These are phyloP conservation scores for Podaxis pistillaris DNA, from an alignment of 768 basidiomycete species.

Conservation along the genomic window DNA sequence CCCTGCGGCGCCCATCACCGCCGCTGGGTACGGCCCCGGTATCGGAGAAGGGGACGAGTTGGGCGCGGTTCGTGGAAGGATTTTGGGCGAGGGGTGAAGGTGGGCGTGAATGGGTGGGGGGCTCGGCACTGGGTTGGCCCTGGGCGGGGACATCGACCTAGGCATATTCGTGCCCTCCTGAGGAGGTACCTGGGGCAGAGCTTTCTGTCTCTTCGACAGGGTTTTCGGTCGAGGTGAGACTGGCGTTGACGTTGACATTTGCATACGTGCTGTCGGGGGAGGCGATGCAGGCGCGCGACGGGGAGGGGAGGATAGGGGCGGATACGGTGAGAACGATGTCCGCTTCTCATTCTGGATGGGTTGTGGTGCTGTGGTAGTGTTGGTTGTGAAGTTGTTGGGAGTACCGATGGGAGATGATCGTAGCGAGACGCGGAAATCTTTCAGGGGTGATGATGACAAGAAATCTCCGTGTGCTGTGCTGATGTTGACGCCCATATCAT, in stretches of 20 bases:
- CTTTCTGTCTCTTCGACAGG: slow-evolving; percentile 4
- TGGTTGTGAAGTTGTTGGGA: background rate
- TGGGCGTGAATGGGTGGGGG: background rate
- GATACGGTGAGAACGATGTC: background rate
- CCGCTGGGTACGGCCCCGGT: slow-evolving; percentile 23
- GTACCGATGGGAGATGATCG: slow-evolving; percentile 3
- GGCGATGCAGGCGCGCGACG: slow-evolving; percentile 7
- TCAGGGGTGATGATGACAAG: background rate
- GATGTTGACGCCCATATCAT: slow-evolving; percentile 11
- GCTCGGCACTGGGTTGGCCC: background rate
- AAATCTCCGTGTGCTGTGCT: background rate
- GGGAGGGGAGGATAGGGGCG: background rate
- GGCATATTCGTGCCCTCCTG: background rate
- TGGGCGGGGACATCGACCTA: slow-evolving; percentile 5
- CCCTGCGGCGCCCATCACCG: slow-evolving; percentile 18
- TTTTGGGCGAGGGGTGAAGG: background rate
- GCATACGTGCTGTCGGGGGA: background rate
- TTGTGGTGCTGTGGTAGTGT: background rate
- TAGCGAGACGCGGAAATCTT: slow-evolving; percentile 3
- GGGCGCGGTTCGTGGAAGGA: slow-evolving; percentile 1
- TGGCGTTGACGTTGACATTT: background rate
- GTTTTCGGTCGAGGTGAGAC: background rate
- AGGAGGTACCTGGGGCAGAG: slow-evolving; percentile 5
- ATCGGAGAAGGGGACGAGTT: slow-evolving; percentile 14
- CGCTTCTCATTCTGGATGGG: background rate